A percentile compares a stretch with the other conserved stretches of the same genome.
Evolutionary conservation across 768 basidiomycete species (phyloP).

Genomic region (Suillus americanus): DNA sequence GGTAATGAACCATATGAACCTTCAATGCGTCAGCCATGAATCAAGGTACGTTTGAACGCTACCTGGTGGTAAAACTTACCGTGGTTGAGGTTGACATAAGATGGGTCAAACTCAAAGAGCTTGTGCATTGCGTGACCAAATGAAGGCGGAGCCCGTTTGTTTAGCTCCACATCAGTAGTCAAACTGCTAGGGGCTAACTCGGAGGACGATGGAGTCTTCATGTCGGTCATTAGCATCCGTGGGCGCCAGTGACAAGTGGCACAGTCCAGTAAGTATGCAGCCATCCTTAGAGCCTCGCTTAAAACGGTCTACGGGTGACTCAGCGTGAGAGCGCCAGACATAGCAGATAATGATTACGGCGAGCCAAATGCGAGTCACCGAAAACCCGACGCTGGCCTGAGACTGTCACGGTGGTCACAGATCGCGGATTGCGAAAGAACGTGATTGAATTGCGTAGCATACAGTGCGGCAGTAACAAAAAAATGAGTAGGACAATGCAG

Average conservation of each 20-base stretch:
- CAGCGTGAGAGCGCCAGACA: not conserved
- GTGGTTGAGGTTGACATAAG: constrained; percentile 65
- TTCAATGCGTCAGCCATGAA: constrained; percentile 19
- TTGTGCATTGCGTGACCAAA: constrained; percentile 56
- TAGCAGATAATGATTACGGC: not conserved
- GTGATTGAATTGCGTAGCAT: not conserved
- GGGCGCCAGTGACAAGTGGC: not conserved
- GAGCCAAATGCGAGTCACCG: not conserved
- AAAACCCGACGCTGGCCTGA: not conserved
- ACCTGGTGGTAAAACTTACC: constrained; percentile 36
- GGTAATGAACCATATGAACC: constrained; percentile 64
- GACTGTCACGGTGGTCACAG: not conserved
- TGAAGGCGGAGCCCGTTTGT: constrained; percentile 33
- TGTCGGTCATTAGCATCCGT: not conserved
- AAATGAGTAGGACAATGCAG: not conserved
- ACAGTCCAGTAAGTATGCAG: not conserved
- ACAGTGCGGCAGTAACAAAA: not conserved
- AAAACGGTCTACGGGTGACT: not conserved
- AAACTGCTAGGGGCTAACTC: not conserved
- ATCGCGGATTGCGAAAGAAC: not conserved
- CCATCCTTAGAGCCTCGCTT: not conserved
- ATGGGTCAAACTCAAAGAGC: constrained; percentile 21
- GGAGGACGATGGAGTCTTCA: not conserved
- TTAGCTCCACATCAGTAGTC: constrained; percentile 14
- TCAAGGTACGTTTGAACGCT: not conserved